Base-by-base conservation (phyloP, 768 basidiomycete genomes). In the Leccinellum luteum region DNA sequence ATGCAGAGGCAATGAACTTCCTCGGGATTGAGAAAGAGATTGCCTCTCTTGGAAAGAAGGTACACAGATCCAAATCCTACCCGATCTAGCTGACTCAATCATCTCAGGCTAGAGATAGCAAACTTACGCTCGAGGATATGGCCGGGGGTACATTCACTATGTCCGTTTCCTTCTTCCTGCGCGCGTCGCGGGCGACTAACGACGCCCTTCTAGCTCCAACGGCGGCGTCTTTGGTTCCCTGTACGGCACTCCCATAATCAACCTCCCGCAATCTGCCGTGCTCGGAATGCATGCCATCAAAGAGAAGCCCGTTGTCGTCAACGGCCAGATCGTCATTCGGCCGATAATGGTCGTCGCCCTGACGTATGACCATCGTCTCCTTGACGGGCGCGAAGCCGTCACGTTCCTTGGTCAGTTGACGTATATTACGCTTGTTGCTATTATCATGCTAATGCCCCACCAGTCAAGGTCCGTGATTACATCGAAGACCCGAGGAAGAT, bases 191-290 rank as follows among this genome's bases (percentile, higher is more conserved):
- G 34, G 3, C 1, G 32, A 53, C 44, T 65, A 38, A 60, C 32
- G 2, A 21, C 12, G 8, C 8, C n/a, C 7, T 8, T 59, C 23
- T 60, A 96, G 94, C 74, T 98, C 97, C 41, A 99, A 99, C 69
- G 97, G 96, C 47, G 96, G 96, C 66, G 96, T 99, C 71, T 99
- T 99, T 68, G 96, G 96, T 45, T 96, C 93, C 50, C 78, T 99
- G 50, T 97, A 89, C 68, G 96, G 96, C 41, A 99, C 96, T n/a
- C 96, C 96, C 35, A 99, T 99, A 69, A 96, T 98, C 77, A 98
- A 98, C 80, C 79, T 95, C 47, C 96, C 95, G 4, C 96, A 98
- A 72, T 76, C 94, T 23, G 96, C 94, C 52, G 94, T 98, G 7
- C 85, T 99, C 54, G 95, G 91, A 58, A 98, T 98, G 92, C 96